Evolutionary conservation across 441 rosid species (phyloP), one percentile per base, ranked within the genome.

Genomic region (Corymbia citriodora): DNA sequence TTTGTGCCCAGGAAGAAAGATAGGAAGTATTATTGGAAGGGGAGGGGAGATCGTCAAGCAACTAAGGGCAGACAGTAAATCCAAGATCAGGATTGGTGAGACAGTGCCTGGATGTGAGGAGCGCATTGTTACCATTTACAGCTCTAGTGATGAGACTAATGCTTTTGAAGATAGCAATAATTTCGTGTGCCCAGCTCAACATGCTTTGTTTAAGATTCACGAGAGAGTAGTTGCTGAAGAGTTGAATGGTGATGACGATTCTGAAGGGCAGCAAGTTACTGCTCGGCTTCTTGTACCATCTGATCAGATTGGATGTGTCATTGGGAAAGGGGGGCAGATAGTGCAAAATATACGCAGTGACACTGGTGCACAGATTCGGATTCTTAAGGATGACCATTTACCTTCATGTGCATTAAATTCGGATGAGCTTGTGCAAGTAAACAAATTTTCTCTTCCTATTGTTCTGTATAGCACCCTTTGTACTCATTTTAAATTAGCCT

Each of bases 31-130:
- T 50, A 98, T 98, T 70, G 99, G 99, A 59, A 94, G 95, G 87
- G 99, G 99, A 90, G 99, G 99, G 55, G 99, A 97, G n/a, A 98
- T 97, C 89, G 96, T 96, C 17, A 97, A 97, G 95, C 99, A 97
- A 89, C 92, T 98, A 87, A 96, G 99, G 85, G 89, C 88, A 27
- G 99, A 98, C 50, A 98, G 99, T 53, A 97, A 95, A 91, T 92
- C 99, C 10, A 97, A 97, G 91, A 96, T 98, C 70, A 95, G 96
- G 88, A 97, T 98, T 88, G 98, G 98, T 54, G 99, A 97, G 91
- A 93, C 98, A 1, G 92, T 96, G 89, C 95, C 95, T 6, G 97
- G 99, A 40, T 95, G 95, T 91, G 99, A 97, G 8, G 99, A 98
- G 54, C 99, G 99, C 15, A 97, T 98, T 87, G 98, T 98, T 89